phyloP scores from a whole-genome alignment of 164 flowering plant genomes.

The Magnolia sinica region DNA sequence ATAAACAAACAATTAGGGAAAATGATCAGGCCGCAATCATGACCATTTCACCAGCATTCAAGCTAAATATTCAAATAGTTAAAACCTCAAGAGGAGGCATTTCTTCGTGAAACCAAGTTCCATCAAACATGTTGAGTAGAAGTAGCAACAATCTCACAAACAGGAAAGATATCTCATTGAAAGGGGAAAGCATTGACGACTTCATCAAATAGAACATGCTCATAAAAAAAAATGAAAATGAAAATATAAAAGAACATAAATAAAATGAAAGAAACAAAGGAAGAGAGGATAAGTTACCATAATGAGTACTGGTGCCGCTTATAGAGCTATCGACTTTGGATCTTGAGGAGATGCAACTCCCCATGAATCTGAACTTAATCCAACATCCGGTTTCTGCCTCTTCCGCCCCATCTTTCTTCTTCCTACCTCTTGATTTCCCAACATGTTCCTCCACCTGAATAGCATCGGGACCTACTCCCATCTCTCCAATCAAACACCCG shows the following conservation, averaged over 20 bases:
- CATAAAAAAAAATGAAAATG: neutral
- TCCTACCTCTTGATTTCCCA: slow-evolving; percentile 20
- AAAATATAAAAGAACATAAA: neutral
- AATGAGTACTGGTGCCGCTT: slow-evolving; percentile 45
- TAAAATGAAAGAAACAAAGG: neutral
- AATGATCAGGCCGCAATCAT: neutral
- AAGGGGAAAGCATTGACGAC: neutral
- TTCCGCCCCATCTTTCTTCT: slow-evolving; percentile 20
- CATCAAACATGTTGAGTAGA: no score
- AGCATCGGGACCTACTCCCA: slow-evolving; percentile 31
- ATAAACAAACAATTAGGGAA: neutral
- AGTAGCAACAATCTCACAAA: no score
- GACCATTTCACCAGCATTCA: neutral
- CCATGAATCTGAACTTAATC: slow-evolving; percentile 50
- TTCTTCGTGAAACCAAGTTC: neutral
- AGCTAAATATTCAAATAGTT: neutral
- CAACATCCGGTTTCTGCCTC: slow-evolving; percentile 59
- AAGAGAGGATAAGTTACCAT: slow-evolving; percentile 36
- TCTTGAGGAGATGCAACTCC: slow-evolving; percentile 73
- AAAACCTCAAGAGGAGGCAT: neutral
- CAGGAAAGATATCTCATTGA: neutral
- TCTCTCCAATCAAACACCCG: slow-evolving; percentile 8
- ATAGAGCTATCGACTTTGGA: slow-evolving; percentile 77
- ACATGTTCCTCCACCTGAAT: slow-evolving; percentile 19
- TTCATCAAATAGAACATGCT: neutral